These are phyloP conservation scores for Abelmoschus esculentus DNA, from an alignment of 345 rosid genomes.

Conservation along the genomic window DNA sequence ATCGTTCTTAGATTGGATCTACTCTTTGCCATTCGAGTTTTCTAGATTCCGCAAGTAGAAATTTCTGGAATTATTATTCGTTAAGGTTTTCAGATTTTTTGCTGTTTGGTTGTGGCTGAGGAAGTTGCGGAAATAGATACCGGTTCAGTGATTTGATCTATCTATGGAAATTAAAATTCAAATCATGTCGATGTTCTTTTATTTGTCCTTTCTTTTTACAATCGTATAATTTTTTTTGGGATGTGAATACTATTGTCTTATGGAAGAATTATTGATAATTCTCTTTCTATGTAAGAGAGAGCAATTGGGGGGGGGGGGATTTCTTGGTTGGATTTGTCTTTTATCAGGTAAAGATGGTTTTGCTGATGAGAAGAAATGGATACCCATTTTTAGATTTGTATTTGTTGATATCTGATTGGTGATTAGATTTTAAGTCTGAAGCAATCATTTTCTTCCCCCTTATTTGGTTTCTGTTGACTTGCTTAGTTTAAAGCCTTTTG, in stretches of 20 bases:
- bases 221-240: not conserved
- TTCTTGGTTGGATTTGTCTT: not conserved
- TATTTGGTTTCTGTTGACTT: not conserved
- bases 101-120: not conserved
- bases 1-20: conserved; percentile 5
- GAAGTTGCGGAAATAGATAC: not conserved
- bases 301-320: not conserved
- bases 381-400: not conserved
- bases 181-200: not conserved
- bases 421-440: not conserved
- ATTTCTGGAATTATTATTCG: not conserved
- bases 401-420: not conserved
- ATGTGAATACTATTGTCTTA: not conserved
- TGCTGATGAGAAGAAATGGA: not conserved
- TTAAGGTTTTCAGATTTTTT: not conserved
- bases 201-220: not conserved
- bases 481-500: not conserved
- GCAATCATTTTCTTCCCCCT: not conserved
- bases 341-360: not conserved
- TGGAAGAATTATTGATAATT: not conserved
- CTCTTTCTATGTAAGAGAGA: not conserved
- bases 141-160: not conserved
- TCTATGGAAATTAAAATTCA: not conserved
- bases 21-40: not conserved
- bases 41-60: not conserved